Conservation (phyloP, 2,329 filamentous ascomycete genomes). For the Davidsoniella neocaledoniae region DNA sequence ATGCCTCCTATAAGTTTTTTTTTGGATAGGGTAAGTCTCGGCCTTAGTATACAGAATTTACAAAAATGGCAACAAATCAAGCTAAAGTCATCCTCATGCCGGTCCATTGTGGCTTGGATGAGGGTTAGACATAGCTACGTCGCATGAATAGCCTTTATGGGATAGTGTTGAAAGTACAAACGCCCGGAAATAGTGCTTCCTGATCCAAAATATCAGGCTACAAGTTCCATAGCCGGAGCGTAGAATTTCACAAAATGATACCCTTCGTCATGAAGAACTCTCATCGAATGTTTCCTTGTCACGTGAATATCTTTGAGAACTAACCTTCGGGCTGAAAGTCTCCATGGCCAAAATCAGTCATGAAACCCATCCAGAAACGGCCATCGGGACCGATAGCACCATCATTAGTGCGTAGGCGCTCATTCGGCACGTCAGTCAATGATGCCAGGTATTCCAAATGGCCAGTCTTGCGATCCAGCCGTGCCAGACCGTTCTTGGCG, state of each 20-base stretch:
- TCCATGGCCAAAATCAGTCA: constrained; percentile 54
- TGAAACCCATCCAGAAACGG: constrained; percentile 69
- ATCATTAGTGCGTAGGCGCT: constrained; percentile 58
- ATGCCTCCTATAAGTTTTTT: constrained; percentile 40
- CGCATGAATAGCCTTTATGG: too few relatives aligned
- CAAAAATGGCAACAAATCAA: too few relatives aligned
- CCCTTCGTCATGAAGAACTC: too few relatives aligned
- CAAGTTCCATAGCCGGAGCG: too few relatives aligned
- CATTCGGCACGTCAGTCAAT: constrained; percentile 27
- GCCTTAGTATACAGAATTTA: not conserved
- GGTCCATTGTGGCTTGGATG: not conserved
- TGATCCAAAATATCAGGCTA: too few relatives aligned
- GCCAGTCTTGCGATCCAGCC: constrained; percentile 48
- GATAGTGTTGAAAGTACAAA: too few relatives aligned
- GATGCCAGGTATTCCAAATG: constrained; percentile 35
- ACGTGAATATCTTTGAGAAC: constrained; percentile 15
- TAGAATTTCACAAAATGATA: too few relatives aligned
- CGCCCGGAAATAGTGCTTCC: too few relatives aligned
- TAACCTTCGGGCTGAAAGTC: constrained; percentile 43
- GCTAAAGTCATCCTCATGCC: too few relatives aligned
- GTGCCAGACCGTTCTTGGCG: constrained; percentile 67
- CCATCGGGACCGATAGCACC: constrained; percentile 66
- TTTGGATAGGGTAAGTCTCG: not conserved
- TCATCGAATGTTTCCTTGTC: constrained; percentile 1
- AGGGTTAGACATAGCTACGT: not conserved